Percentiles rank a stretch among this genome's conserved stretches.
Evolutionary conservation across 176 grass and related monocot species (phyloP).

Genomic region (Carex littledalei): DNA sequence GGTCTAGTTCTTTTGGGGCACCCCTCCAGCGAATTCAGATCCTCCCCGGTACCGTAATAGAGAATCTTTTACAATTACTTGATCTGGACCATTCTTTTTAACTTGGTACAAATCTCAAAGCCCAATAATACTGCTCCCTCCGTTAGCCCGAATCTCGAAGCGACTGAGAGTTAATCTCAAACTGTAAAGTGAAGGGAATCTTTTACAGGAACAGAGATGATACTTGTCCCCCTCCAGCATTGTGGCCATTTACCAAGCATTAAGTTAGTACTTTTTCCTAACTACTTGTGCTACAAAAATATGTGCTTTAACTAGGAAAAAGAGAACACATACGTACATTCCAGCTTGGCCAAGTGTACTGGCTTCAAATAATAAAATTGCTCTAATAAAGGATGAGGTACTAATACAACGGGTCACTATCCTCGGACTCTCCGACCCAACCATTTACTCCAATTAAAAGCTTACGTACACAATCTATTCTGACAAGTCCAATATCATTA

Average conservation of each 20-base stretch:
- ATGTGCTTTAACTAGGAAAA: neutral
- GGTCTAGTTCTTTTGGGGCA: neutral
- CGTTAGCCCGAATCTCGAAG: no score
- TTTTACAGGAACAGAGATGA: no score
- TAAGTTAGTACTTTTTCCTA: neutral
- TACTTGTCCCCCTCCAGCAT: no score
- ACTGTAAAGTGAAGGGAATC: no score
- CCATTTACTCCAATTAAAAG: conserved; percentile 2
- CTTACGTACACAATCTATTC: neutral
- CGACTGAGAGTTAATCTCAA: no score
- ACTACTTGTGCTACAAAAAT: neutral
- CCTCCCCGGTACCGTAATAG: no score
- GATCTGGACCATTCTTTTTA: no score
- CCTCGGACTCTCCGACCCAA: neutral
- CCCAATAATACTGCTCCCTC: no score
- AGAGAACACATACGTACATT: neutral
- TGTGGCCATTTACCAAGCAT: neutral
- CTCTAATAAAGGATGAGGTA: neutral
- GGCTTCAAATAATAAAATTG: neutral
- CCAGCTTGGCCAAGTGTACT: neutral
- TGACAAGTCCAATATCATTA: conserved; percentile 1
- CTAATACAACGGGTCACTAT: neutral
- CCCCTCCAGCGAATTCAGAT: no score
- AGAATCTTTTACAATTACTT: no score
- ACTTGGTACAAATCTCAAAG: no score